Evolutionary conservation across 208 protist genomes (phyloP).

Genomic region (Acanthamoeba healyi): DNA sequence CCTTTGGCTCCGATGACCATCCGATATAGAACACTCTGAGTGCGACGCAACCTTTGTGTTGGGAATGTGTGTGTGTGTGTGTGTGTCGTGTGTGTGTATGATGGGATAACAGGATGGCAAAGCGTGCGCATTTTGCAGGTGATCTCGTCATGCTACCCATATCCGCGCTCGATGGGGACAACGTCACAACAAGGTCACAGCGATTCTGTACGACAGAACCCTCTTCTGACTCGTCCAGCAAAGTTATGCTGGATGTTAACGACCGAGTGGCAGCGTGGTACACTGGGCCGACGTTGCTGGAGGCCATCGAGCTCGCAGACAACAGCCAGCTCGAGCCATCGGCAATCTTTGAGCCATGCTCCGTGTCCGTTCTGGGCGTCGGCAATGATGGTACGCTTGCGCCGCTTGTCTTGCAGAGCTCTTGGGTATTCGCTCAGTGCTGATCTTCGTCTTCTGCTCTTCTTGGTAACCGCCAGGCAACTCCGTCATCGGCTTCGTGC

Average conservation of each 20-base stretch:
- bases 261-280: not conserved
- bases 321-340: not conserved
- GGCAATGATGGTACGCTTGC: not conserved
- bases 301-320: not conserved
- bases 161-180: not conserved
- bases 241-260: not conserved
- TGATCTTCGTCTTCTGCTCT: not conserved
- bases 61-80: no score
- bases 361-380: not conserved
- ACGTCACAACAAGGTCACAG: not conserved
- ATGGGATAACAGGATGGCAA: not conserved
- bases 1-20: not conserved
- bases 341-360: not conserved
- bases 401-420: not conserved
- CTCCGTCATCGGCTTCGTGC: not conserved
- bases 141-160: not conserved
- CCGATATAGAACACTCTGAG: no score
- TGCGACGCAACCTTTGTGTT: no score
- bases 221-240: not conserved
- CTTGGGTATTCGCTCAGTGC: no score
- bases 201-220: not conserved
- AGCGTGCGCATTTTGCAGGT: not conserved
- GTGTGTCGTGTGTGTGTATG: not conserved
- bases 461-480: not conserved
- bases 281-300: not conserved